Base-by-base conservation (phyloP, 768 basidiomycete species). In the Kwoniella dendrophila region DNA sequence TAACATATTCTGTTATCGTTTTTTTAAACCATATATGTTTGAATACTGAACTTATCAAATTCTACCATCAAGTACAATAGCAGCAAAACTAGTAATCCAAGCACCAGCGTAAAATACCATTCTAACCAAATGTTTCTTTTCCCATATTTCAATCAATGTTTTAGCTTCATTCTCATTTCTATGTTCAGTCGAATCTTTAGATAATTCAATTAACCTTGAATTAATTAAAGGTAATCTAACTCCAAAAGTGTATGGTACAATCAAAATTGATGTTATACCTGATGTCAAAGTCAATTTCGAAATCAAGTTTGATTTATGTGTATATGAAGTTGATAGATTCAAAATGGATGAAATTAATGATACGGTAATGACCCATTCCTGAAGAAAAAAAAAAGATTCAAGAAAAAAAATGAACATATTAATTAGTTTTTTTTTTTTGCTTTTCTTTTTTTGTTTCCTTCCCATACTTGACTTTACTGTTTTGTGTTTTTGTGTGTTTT, bases 51-150 rank as follows among this genome's bases (percentile, higher is more conserved):
- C n/a, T n/a, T n/a, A n/a, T n/a, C n/a, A 55, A 18, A 55, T n/a
- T 29, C 54, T 41, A 6, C 54, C 54, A 30, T 55, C 54, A 44
- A 55, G 54, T 3, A 55, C 40, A n/a, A 55, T 55, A 29, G 54
- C 54, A 18, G 33, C 18, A 20, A 34, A 55, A 41, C 30, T 55
- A 18, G 41, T 24, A 18, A 55, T 2, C 27, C 36, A 55, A 6
- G 54, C 54, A 22, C n/a, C 22, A 29, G 27, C 41, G 38, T 55
- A 55, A 27, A 30, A 3, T 2, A 30, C 24, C 40, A 55, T 41
- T n/a, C 54, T 55, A 26, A 36, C 43, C 14, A 55, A 40, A 30
- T 55, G 54, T 20, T 26, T 55, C 26, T 10, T 27, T 38, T 55
- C 54, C 54, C 54, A 55, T 2, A 2, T 30, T 3, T 38, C 26